Base-by-base conservation (phyloP, 352 stramenopile genomes). In the Globisporangium lucens region DNA sequence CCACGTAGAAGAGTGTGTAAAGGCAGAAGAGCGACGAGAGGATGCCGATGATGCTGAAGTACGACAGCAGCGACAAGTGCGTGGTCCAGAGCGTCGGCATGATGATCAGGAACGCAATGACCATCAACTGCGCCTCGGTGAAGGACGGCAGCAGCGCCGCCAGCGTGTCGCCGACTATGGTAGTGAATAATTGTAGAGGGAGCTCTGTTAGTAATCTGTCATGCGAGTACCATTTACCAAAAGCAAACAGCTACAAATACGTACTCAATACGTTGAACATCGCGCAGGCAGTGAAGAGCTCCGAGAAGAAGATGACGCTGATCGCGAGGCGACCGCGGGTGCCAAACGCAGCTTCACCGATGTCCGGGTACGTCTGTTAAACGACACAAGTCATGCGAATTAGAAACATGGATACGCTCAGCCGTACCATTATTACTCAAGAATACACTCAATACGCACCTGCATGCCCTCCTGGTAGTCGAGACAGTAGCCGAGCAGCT, bases 191-290 rank as follows among this genome's bases (percentile, higher is more conserved):
- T 24, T 24, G 24, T 20, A 52, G 29, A 61, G 27, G 35, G 8
- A 35, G 13, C 15, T 3, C 13, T 8, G 27, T 65, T 56, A 65
- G 27, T 8, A n/a, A 24, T 56, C 24, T 43, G 36, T 17, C 8
- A 47, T 61, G 29, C 9, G 38, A 46, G 12, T 46, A 36, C 13
- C 43, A 49, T 60, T 22, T 1, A 41, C 8, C 22, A 27, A 29
- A 36, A 63, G 22, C 22, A 13, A 41, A 2, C 24, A 38, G 22
- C 15, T 51, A 51, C 17, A 51, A 49, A 24, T 15, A 76, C 83
- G 63, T 82, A 94, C 85, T 93, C 22, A 95, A 69, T 13, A 94
- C 82, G 74, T 82, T 76, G 65, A 93, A 91, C 83, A 91, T 94
- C 35, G 82, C 82, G 61, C 77, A 87, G n/a, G 77, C 87, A 2